A percentile compares a stretch with the other conserved stretches of the same genome.
Conservation (phyloP, 129 eudicot genomes). For the Flaveria bidentis region DNA sequence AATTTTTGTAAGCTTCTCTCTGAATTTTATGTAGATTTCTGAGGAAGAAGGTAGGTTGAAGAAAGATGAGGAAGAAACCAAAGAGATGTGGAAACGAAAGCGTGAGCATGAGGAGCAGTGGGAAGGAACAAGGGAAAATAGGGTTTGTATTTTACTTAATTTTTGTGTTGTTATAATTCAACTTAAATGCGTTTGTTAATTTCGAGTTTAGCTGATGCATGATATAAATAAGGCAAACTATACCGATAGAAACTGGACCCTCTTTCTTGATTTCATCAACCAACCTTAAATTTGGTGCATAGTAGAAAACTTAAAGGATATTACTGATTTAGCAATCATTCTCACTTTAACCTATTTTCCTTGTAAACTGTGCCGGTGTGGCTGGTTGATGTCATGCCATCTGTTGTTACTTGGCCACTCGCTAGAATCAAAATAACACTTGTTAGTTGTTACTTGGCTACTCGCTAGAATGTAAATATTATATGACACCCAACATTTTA, state of each 20-base stretch:
- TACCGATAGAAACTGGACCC: neutral
- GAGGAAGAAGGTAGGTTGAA: conserved; percentile 99
- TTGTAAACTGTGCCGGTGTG: neutral
- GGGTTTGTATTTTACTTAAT: conserved; percentile 52
- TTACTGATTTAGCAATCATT: neutral
- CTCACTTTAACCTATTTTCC: neutral
- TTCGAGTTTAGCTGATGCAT: conserved; percentile 14
- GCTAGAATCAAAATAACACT: neutral
- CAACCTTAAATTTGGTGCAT: neutral
- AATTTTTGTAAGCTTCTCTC: neutral
- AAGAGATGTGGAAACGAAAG: conserved; percentile 97
- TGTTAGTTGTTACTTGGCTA: neutral
- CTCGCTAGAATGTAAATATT: neutral
- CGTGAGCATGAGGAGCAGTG: conserved; percentile 99
- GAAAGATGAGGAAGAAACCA: conserved; percentile 97
- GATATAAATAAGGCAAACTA: neutral
- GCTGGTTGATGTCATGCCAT: neutral
- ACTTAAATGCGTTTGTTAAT: conserved; percentile 6
- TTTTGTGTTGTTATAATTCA: neutral
- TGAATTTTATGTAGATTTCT: conserved; percentile 57
- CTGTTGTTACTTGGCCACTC: neutral
- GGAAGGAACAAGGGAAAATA: conserved; percentile 98
- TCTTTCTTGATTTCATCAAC: neutral
- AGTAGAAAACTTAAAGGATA: neutral
- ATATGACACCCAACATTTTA: neutral